These are phyloP conservation scores for Pyrenopolyporus hunteri DNA, from an alignment of 495 filamentous ascomycete species.

Conservation along the genomic window DNA sequence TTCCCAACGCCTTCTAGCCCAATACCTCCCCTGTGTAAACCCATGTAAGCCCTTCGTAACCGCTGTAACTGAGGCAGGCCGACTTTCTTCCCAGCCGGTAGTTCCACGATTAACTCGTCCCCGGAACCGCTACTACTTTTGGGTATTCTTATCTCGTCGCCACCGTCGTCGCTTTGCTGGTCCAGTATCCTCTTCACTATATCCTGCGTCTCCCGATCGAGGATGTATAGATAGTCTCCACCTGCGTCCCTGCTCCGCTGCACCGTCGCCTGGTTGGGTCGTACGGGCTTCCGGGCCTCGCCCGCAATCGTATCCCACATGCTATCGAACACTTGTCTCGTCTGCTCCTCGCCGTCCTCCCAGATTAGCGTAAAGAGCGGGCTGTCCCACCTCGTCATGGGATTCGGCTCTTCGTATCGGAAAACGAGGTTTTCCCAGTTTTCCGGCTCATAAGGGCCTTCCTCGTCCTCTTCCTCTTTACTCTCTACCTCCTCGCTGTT, in stretches of 20 bases:
- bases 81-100: slow-evolving; percentile 65
- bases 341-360: slow-evolving; percentile 67
- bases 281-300: slow-evolving; percentile 63
- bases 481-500: slow-evolving; percentile 11
- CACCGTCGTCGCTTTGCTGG: slow-evolving; percentile 70
- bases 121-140: slow-evolving; percentile 40
- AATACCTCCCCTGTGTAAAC: slow-evolving; percentile 68
- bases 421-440: slow-evolving; percentile 93
- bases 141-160: slow-evolving; percentile 52
- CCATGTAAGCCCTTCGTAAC: slow-evolving; percentile 83
- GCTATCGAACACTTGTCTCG: slow-evolving; percentile 46
- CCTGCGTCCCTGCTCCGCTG: slow-evolving; percentile 65
- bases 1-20: slow-evolving; percentile 55
- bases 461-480: slow-evolving; percentile 43
- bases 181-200: slow-evolving; percentile 76
- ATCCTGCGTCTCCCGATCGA: slow-evolving; percentile 84
- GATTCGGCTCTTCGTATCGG: slow-evolving; percentile 94
- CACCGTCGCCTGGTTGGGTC: slow-evolving; percentile 83
- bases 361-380: slow-evolving; percentile 90
- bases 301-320: slow-evolving; percentile 84
- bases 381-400: slow-evolving; percentile 93
- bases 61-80: slow-evolving; percentile 81
- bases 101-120: slow-evolving; percentile 53
- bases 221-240: slow-evolving; percentile 80
- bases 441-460: slow-evolving; percentile 65